Evolutionary conservation across 2,329 filamentous ascomycete genomes (phyloP), one percentile per base, ranked within the genome.

Genomic region (Aspergillus udagawae): DNA sequence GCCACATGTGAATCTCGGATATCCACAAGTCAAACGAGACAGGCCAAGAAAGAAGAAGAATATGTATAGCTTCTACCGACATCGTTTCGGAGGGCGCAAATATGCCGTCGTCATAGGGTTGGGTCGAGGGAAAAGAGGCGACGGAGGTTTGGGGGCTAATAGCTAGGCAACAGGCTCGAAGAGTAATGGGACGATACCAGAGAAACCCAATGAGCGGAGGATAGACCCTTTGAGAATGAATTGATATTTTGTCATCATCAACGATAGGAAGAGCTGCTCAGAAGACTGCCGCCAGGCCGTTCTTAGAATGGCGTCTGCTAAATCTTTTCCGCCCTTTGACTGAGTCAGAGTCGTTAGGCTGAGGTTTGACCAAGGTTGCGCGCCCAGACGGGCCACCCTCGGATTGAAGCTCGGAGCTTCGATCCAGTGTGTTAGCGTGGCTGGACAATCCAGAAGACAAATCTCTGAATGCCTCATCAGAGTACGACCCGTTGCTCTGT

Each of bases 221-320:
- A 51, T 38, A 44, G 52, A 49, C 28, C 9, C 29, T 41, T 54
- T 14, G 32, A 38, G 52, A 45, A 47, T 55, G 17, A 51, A 28
- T 23, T 48, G 29, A 29, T 52, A 29, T n/a, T 10, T 25, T 27
- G 17, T 20, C 21, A 25, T 38, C 38, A 4, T 42, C 52, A 32
- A 48, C 25, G 51, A 21, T 50, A 44, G 42, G 32, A 29, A 49
- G 45, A 21, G 23, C 20, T 6, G 29, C 57, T 74, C 73, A 96
- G 71, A 97, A 96, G 52, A 91, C 89, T 51, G 92, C 89, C 28
- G 91, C 91, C 51, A 96, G 83, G n/a, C 93, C 92, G 73, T 91
- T 96, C 77, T 95, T 96, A 17, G 90, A 95, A 76, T 96, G 91
- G 65, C 93, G 83, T 76, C 94, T 94, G 77, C 92, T 96, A 75